Percentiles rank a stretch among this genome's conserved stretches.
phyloP scores from a whole-genome alignment of 106 monocot species.

The Triglochin maritima region DNA sequence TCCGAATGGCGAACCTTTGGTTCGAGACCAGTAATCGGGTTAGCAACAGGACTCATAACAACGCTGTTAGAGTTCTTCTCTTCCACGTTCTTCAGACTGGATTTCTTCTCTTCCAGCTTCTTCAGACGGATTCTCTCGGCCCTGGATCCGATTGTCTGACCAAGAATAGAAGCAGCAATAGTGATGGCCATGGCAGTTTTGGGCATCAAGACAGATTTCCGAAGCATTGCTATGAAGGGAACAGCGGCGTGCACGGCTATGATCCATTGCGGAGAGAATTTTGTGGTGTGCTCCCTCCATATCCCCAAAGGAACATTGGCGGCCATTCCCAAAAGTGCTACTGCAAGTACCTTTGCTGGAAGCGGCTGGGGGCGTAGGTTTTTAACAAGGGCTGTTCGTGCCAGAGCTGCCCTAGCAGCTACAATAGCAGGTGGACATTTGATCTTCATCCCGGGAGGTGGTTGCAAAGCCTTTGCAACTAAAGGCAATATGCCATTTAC shows the following conservation, averaged over 20 bases:
- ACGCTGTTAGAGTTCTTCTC: not conserved
- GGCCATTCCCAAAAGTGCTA: slow-evolving; percentile 69
- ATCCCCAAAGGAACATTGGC: slow-evolving; percentile 77
- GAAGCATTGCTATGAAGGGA: slow-evolving; percentile 79
- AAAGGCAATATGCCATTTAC: slow-evolving; percentile 65
- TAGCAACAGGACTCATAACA: not conserved
- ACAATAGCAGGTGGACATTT: slow-evolving; percentile 64
- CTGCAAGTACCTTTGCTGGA: slow-evolving; percentile 58
- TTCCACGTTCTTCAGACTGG: not conserved
- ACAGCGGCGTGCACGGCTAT: slow-evolving; percentile 76
- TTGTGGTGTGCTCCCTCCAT: slow-evolving; percentile 79
- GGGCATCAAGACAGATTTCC: slow-evolving; percentile 82
- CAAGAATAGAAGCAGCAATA: slow-evolving; percentile 67
- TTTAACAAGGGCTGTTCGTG: slow-evolving; percentile 63
- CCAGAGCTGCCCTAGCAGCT: slow-evolving; percentile 65
- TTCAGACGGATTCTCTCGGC: slow-evolving; percentile 58
- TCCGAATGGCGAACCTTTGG: slow-evolving; percentile 6
- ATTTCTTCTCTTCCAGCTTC: slow-evolving; percentile 3
- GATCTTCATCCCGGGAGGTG: slow-evolving; percentile 59
- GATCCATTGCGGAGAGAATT: slow-evolving; percentile 83
- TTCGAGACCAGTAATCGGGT: not conserved
- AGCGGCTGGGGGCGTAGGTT: slow-evolving; percentile 70
- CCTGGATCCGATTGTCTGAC: slow-evolving; percentile 72
- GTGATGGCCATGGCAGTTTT: slow-evolving; percentile 85
- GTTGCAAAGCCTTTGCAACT: slow-evolving; percentile 61